These are phyloP conservation scores for Mycosarcoma mackinlayi DNA, from an alignment of 1,284 basidiomycete species.

Conservation along the genomic window DNA sequence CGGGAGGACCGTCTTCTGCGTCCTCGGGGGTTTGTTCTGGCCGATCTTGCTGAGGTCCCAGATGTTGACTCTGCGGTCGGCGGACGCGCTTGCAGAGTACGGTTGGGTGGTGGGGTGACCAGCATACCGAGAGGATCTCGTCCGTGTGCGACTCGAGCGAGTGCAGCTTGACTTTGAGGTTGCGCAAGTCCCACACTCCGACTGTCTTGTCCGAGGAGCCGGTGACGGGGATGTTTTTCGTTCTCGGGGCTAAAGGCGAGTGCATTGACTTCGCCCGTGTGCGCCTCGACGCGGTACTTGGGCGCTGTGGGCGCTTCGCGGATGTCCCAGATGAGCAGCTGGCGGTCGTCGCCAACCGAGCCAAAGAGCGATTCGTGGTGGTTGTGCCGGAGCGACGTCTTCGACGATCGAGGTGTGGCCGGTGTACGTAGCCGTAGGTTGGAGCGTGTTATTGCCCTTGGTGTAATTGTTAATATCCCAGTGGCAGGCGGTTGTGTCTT, in stretches of 20 bases:
- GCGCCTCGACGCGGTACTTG: slow-evolving; percentile 78
- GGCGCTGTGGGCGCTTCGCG: slow-evolving; percentile 75
- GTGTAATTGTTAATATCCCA: slow-evolving; percentile 95
- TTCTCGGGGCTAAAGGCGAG: slow-evolving; percentile 88
- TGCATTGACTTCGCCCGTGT: slow-evolving; percentile 88
- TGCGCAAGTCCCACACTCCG: slow-evolving; percentile 87
- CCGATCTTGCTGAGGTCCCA: slow-evolving; percentile 96
- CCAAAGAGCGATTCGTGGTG: slow-evolving; percentile 86
- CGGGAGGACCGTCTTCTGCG: slow-evolving; percentile 91
- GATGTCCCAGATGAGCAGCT: slow-evolving; percentile 95
- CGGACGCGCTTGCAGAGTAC: slow-evolving; percentile 74
- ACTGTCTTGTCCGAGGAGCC: slow-evolving; percentile 96
- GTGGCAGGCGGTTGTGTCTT: slow-evolving; percentile 94
- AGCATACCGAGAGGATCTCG: slow-evolving; percentile 91
- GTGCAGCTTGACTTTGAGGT: slow-evolving; percentile 80
- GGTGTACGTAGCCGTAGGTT: slow-evolving; percentile 83
- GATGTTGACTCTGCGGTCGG: slow-evolving; percentile 90
- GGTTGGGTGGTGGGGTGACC: slow-evolving; percentile 85
- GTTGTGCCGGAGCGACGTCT: slow-evolving; percentile 97
- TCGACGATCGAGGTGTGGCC: slow-evolving; percentile 74
- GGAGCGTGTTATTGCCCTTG: slow-evolving; percentile 80
- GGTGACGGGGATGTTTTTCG: slow-evolving; percentile 86
- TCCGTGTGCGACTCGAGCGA: slow-evolving; percentile 92
- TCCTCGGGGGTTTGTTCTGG: slow-evolving; percentile 97
- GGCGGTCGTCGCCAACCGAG: slow-evolving; percentile 94